Percentiles rank a stretch among this genome's conserved stretches.
These are phyloP conservation scores for Candida easanensis DNA, from an alignment of 805 yeast species.

Conservation along the genomic window DNA sequence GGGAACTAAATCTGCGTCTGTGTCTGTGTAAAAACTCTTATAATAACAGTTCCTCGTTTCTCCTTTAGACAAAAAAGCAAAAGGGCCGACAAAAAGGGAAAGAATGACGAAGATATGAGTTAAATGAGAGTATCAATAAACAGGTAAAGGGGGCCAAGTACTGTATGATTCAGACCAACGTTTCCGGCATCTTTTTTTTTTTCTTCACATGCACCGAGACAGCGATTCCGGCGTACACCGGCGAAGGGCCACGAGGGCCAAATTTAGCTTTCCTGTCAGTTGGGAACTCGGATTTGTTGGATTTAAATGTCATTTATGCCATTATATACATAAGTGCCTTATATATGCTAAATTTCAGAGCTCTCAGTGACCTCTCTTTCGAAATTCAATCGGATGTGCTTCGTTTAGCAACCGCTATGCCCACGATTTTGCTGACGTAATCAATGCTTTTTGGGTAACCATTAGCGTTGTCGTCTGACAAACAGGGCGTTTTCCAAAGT, in stretches of 20 bases:
- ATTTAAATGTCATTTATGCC: too few species aligned
- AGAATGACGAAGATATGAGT: too few species aligned
- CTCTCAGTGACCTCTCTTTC: too few species aligned
- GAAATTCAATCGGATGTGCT: too few species aligned
- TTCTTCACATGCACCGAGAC: constrained; percentile 11
- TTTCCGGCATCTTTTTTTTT: constrained; percentile 5
- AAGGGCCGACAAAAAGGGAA: too few species aligned
- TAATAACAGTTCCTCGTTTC: too few species aligned
- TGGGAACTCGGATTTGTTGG: neutral
- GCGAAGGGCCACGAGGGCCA: neutral
- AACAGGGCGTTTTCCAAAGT: neutral
- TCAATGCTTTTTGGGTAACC: neutral
- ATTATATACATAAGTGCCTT: too few species aligned
- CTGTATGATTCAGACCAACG: constrained; percentile 6
- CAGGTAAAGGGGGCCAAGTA: neutral
- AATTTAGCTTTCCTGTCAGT: neutral
- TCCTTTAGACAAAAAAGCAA: neutral
- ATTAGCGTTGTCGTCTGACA: too few species aligned
- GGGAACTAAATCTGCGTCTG: neutral
- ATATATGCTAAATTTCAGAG: too few species aligned
- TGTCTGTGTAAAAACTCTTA: neutral
- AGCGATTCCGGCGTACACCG: neutral
- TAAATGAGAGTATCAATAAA: too few species aligned
- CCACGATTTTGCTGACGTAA: neutral
- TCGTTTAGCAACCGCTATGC: neutral